Evolutionary conservation across 202 grass and related monocot species (phyloP), one percentile per base, ranked within the genome.

Genomic region (Saccharum hybrid): DNA sequence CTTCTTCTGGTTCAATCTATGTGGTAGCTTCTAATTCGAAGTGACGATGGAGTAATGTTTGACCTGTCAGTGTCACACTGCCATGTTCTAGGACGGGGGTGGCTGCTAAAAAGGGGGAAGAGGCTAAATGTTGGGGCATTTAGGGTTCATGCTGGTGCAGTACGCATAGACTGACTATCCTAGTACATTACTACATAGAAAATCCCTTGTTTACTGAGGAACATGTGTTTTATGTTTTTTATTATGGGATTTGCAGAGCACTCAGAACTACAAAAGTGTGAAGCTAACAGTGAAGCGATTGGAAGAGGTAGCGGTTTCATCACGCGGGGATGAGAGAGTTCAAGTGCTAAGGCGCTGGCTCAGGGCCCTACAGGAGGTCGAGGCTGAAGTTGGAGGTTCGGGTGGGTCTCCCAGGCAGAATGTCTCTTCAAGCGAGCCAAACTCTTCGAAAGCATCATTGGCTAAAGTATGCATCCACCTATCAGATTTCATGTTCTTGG

Each of bases 251-350:
- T 66, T 88, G 10, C 70, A 98, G 96, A 79, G 71, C 54, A 79
- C 75, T 76, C 88, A 90, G 28, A 93, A 88, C 78, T 93, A 83
- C 69, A 91, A 80, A 91, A 98, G 87, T n/a, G 87, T 95, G 28
- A 95, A 95, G 39, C 83, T 92, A 85, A 98, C 88, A 33, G 87
- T 88, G 41, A 98, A 92, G 83, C 88, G 91, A 57, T 88, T 98
- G 88, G 96, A 95, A 91, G 91, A 93, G 45, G 81, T 46, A 46
- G 96, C 91, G 0, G 83, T 95, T 18, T 92, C 96, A 40, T 85
- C 84, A 7, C 83, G 87, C 0, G 87, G 90, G 10, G 83, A 80
- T 2, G 89, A 92, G 18, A 95, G 96, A 84, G 56, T 88, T 81
- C 89, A 89, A 46, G 80, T 93, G 72, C 73, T 98, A 63, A 88